Base-by-base conservation (phyloP, 2,329 filamentous ascomycete species). In the Cercospora nicotianae region DNA sequence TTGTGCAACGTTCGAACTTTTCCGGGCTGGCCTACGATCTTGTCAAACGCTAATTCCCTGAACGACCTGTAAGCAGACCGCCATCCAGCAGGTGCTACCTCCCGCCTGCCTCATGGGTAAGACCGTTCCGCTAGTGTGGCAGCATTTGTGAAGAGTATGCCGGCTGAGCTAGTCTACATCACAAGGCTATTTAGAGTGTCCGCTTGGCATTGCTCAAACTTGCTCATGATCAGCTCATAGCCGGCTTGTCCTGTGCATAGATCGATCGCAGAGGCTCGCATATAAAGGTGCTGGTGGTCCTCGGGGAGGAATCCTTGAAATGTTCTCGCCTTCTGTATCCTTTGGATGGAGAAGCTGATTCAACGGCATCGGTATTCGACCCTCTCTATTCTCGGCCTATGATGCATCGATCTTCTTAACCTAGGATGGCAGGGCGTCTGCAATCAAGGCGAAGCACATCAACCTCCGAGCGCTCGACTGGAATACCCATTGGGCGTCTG, bases 201-300 rank as follows among this genome's bases (percentile, higher is more conserved):
- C n/a, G 18, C 62, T 64, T 64, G 62, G 62, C 62, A 31, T 48
- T 23, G 33, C 62, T 57, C 62, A 64, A 64, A 64, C 53, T 33
- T 64, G 62, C 62, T 64, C 62, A 64, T 20, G 20, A 28, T 28
- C 23, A 64, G 51, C 51, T 30, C 36, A 8, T 36, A 45, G 18
- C 28, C 28, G 12, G 31, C 13, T 58, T 58, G 31, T 28, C n/a
- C 31, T 62, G 20, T 30, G 23, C 36, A n/a, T 62, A 9, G 18
- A 20, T 51, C n/a, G n/a, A 33, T 28, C 55, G 30, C n/a, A 33
- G 18, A 33, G 28, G 26, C 23, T 51, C 13, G 36, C 28, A 45
- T 51, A 42, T 42, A n/a, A 26, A 59, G 26, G 10, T 9, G 16
- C 30, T 12, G 55, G 13, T 2, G 30, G 28, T n/a, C 30, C 31